Percentiles rank a stretch among this genome's conserved stretches.
Evolutionary conservation across 1,139 yeast genomes (phyloP).

Genomic region (Diutina pseudorugosa): DNA sequence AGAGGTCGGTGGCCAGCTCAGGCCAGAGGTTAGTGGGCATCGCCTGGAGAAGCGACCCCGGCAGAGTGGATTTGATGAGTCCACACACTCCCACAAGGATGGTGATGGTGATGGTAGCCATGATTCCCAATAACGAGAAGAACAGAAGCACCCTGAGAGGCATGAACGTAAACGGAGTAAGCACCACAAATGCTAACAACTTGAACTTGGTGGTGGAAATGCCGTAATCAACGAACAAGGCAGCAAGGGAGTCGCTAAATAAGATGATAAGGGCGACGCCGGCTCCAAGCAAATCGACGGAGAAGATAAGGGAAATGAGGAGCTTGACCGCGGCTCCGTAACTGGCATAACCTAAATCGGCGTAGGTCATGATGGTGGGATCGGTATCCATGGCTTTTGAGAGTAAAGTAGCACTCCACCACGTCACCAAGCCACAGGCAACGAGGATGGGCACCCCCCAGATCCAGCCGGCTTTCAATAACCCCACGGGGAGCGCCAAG

Average conservation of each 20-base stretch:
- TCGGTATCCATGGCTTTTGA: slow-evolving; percentile 53
- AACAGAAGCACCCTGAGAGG: slow-evolving; percentile 33
- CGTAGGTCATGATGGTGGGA: slow-evolving; percentile 71
- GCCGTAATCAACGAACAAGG: background rate
- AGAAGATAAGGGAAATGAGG: slow-evolving; percentile 17
- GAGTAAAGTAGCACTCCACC: slow-evolving; percentile 32
- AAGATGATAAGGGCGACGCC: slow-evolving; percentile 9
- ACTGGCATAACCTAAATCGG: slow-evolving; percentile 74
- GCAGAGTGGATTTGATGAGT: slow-evolving; percentile 22
- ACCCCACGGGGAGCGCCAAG: slow-evolving; percentile 36
- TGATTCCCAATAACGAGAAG: slow-evolving; percentile 32
- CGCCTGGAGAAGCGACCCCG: slow-evolving; percentile 27
- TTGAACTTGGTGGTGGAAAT: slow-evolving; percentile 17
- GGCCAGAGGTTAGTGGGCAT: slow-evolving; percentile 43
- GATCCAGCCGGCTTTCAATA: slow-evolving; percentile 35
- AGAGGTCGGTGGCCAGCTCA: slow-evolving; percentile 22
- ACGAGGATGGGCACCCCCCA: slow-evolving; percentile 27
- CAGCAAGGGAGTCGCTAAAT: background rate
- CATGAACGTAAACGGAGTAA: slow-evolving; percentile 35
- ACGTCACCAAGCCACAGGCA: slow-evolving; percentile 29
- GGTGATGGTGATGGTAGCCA: slow-evolving; percentile 33
- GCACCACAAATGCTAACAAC: slow-evolving; percentile 24
- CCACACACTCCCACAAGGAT: slow-evolving; percentile 29
- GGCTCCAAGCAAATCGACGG: background rate
- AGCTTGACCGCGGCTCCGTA: slow-evolving; percentile 42